phyloP scores from a whole-genome alignment of 805 yeast genomes.

The Starmerella lactis-condensi region DNA sequence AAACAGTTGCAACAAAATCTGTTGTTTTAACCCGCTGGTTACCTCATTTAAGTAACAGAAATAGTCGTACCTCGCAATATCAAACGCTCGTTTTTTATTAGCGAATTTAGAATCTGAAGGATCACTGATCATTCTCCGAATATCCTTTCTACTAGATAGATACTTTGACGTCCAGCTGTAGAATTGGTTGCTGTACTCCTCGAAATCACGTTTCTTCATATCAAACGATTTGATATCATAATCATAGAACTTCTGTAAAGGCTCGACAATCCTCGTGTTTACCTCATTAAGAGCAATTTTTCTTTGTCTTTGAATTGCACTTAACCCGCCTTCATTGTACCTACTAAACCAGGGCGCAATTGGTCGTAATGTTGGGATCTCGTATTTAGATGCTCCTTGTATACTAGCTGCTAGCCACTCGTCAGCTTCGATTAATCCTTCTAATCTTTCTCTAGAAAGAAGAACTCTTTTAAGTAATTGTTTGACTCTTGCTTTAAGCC shows the following conservation, averaged over 20 bases:
- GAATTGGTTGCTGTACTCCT: conserved; percentile 28
- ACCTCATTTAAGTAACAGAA: conserved; percentile 26
- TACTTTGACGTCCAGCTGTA: conserved; percentile 30
- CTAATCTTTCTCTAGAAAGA: conserved; percentile 20
- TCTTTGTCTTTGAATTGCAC: conserved; percentile 15
- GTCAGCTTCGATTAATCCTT: conserved; percentile 22
- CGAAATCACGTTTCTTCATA: conserved; percentile 26
- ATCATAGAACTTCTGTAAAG: conserved; percentile 25
- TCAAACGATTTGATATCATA: conserved; percentile 27
- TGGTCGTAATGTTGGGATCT: conserved; percentile 20
- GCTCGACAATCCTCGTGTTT: conserved; percentile 22
- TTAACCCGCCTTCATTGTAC: conserved; percentile 15
- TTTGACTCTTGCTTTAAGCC: conserved; percentile 22
- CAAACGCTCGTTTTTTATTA: conserved; percentile 25
- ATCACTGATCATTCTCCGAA: conserved; percentile 14
- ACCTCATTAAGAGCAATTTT: conserved; percentile 19
- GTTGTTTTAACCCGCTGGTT: conserved; percentile 28
- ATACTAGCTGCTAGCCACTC: conserved; percentile 21
- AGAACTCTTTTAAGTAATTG: conserved; percentile 24
- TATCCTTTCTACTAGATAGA: conserved; percentile 21
- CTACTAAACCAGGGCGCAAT: conserved; percentile 18
- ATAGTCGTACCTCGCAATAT: conserved; percentile 28
- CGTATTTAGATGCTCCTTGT: conserved; percentile 20
- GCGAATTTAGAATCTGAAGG: conserved; percentile 25
- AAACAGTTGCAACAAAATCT: conserved; percentile 23